Percentiles rank a stretch among this genome's conserved stretches.
Conservation (phyloP, 2,329 filamentous ascomycete genomes). For the Elsinoe arachidis region DNA sequence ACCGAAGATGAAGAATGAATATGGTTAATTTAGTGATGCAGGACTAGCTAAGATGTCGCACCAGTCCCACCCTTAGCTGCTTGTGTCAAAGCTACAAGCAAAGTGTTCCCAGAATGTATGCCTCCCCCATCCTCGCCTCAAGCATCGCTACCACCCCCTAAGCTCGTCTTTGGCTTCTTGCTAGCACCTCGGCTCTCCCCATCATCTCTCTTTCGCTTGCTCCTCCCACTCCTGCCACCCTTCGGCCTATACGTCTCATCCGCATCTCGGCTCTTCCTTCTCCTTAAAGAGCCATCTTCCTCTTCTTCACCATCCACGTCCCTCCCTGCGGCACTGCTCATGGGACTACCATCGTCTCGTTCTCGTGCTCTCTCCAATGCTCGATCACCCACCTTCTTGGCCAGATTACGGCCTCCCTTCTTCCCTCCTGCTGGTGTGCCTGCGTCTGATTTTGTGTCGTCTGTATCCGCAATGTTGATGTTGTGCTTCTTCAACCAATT, state of each 20-base stretch:
- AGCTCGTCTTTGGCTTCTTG: conserved; percentile 20
- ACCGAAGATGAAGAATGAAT: too few species aligned
- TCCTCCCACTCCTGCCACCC: conserved; percentile 38
- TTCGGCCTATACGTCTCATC: conserved; percentile 42
- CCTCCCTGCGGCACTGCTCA: conserved; percentile 26
- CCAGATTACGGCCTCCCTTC: conserved; percentile 39
- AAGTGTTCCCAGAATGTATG: not conserved
- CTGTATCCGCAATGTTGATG: conserved; percentile 13
- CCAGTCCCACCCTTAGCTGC: too few species aligned
- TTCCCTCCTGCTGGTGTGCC: conserved; percentile 73
- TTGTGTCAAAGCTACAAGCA: not conserved
- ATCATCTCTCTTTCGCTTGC: conserved; percentile 33
- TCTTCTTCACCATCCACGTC: conserved; percentile 34
- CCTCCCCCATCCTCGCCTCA: not conserved
- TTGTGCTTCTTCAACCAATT: conserved; percentile 62
- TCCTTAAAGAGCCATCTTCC: conserved; percentile 27
- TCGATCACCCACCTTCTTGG: conserved; percentile 29
- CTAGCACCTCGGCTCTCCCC: conserved; percentile 13
- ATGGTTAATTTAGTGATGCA: too few species aligned
- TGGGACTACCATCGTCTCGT: conserved; percentile 23
- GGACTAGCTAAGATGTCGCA: too few species aligned
- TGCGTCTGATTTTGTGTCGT: conserved; percentile 28
- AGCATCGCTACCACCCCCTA: conserved; percentile 11
- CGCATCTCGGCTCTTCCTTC: conserved; percentile 29
- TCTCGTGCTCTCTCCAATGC: conserved; percentile 28